Evolutionary conservation across 1,284 basidiomycete genomes (phyloP).

Genomic region (Bondarzewia mesenterica): DNA sequence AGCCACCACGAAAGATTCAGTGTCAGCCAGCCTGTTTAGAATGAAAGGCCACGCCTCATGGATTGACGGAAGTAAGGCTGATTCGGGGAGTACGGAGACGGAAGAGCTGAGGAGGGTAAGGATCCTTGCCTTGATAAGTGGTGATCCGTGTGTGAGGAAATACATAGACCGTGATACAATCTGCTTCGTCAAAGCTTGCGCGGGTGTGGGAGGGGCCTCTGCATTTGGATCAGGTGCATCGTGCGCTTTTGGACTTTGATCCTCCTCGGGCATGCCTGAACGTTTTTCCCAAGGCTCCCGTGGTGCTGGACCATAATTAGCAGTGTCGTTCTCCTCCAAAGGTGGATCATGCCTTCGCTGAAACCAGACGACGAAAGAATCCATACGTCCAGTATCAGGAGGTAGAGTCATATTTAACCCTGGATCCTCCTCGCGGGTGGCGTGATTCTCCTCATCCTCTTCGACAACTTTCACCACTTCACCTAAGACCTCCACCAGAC

Average conservation of each 20-base stretch:
- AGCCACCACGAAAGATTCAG: slow-evolving; percentile 69
- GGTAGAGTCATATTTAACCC: slow-evolving; percentile 3
- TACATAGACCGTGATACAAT: slow-evolving; percentile 82
- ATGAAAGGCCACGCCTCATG: slow-evolving; percentile 87
- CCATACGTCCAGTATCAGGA: slow-evolving; percentile 24
- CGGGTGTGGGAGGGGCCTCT: slow-evolving; percentile 46
- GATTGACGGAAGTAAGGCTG: slow-evolving; percentile 72
- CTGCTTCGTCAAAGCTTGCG: slow-evolving; percentile 70
- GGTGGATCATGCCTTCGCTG: slow-evolving; percentile 33
- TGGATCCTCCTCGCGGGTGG: slow-evolving; percentile 8
- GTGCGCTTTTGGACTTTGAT: slow-evolving; percentile 17
- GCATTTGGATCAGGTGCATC: slow-evolving; percentile 16
- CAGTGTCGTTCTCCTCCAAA: slow-evolving; percentile 26
- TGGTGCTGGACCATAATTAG: slow-evolving; percentile 57
- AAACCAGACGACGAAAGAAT: slow-evolving; percentile 60
- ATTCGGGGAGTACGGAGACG: slow-evolving; percentile 67
- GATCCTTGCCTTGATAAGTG: slow-evolving; percentile 77
- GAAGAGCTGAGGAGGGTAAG: slow-evolving; percentile 66
- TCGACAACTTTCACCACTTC: slow-evolving; percentile 72
- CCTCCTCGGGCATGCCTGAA: slow-evolving; percentile 12
- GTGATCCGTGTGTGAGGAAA: slow-evolving; percentile 83
- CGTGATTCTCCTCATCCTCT: slow-evolving; percentile 31
- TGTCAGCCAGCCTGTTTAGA: slow-evolving; percentile 70
- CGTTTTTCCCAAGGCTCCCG: slow-evolving; percentile 38
- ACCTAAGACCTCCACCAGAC: slow-evolving; percentile 78